phyloP scores from a whole-genome alignment of 208 protist genomes.

The Trichomonas vaginalis region DNA sequence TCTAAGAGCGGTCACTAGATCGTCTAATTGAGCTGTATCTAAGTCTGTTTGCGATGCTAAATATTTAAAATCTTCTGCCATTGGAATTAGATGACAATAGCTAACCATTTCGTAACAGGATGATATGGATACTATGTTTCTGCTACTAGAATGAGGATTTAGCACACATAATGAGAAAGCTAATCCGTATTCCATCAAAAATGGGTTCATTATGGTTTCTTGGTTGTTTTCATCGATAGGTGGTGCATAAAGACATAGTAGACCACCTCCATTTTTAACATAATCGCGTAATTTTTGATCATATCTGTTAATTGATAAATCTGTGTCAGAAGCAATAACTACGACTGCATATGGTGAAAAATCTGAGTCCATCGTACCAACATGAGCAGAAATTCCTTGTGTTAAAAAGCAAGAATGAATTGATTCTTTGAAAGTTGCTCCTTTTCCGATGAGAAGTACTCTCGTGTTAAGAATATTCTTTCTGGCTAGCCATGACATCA shows the following conservation, averaged over 20 bases:
- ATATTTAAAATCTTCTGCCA: not conserved
- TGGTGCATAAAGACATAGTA: not conserved
- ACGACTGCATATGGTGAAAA: not conserved
- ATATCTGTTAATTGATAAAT: not conserved
- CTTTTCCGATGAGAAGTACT: not conserved
- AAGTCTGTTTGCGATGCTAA: not conserved
- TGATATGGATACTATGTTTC: not conserved
- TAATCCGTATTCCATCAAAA: constrained; percentile 14
- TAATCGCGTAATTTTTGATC: not conserved
- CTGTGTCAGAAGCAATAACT: not conserved
- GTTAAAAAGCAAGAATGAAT: not conserved
- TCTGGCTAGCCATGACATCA: not conserved
- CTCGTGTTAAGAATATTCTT: not conserved
- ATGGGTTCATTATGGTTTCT: not conserved
- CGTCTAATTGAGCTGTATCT: not conserved
- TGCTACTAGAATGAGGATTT: not conserved
- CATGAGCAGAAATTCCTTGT: not conserved
- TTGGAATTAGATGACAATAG: not conserved
- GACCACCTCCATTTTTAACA: not conserved
- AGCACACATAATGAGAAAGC: not conserved
- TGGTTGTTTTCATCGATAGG: not conserved
- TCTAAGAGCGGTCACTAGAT: not conserved
- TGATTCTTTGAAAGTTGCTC: not conserved
- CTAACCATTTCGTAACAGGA: not conserved
- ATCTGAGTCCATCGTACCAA: not conserved